Percentiles rank a stretch among this genome's conserved stretches.
Conservation (phyloP, 106 monocot species). For the Phalaenopsis aphrodite region DNA sequence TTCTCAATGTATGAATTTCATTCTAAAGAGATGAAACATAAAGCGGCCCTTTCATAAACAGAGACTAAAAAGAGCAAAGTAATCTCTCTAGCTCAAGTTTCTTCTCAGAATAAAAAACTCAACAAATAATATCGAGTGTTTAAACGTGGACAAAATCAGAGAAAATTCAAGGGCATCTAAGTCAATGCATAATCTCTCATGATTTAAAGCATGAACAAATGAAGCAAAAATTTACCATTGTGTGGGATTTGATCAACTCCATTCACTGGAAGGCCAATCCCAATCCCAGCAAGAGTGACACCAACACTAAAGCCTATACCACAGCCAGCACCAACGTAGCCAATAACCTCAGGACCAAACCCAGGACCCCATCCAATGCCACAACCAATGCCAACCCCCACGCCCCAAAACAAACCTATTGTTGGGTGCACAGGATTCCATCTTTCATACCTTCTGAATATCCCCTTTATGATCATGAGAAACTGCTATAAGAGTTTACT, state of each 20-base stretch:
- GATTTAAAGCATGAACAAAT: neutral
- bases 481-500: conserved; percentile 6
- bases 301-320: conserved; percentile 84
- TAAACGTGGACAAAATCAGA: neutral
- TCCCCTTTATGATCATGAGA: conserved; percentile 78
- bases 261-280: conserved; percentile 73
- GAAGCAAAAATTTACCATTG: conserved; percentile 29
- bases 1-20: too few relatives aligned
- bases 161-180: neutral
- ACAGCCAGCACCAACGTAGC: conserved; percentile 90
- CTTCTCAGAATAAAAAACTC: neutral
- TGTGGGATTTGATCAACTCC: conserved; percentile 28
- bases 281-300: conserved; percentile 58
- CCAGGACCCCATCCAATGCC: conserved; percentile 99
- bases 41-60: neutral
- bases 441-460: conserved; percentile 73
- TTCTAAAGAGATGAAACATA: too few relatives aligned
- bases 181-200: neutral
- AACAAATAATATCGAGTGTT: neutral
- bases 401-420: conserved; percentile 84
- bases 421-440: conserved; percentile 98
- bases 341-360: conserved; percentile 87
- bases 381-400: conserved; percentile 85
- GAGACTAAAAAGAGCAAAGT: neutral
- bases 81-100: neutral